Evolutionary conservation across 2,329 filamentous ascomycete genomes (phyloP), one percentile per base, ranked within the genome.

Genomic region (Pleoardoris graminearum): DNA sequence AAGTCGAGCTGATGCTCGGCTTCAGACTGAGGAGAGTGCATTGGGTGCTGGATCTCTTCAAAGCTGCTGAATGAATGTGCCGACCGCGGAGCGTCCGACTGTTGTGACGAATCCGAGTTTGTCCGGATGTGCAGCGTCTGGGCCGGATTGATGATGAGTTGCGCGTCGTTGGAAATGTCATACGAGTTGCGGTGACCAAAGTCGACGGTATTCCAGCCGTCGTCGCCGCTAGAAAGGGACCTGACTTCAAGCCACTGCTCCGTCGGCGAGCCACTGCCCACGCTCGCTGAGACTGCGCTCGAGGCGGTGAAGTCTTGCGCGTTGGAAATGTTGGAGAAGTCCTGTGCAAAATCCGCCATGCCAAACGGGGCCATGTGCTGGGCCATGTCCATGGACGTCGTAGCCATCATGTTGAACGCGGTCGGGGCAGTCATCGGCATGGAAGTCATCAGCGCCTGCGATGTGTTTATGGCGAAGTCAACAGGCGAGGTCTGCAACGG

Each of bases 81-180:
- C 69, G 68, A 87, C 78, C 74, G 72, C 17, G 72, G 84, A 74
- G 63, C 77, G 57, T 83, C 81, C 4, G 86, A 84, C n/a, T n/a
- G n/a, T n/a, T n/a, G n/a, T 1, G 89, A 94, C n/a, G 91, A 94
- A 66, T 95, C 90, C 3, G 92, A 96, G 65, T 88, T 86, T 49
- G 88, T 92, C 62, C 92, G 85, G 67, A 96, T 82, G 76, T 97
- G 93, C 46, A 97, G 60, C 7, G 91, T 95, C 76, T 96, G 89
- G 57, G 88, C 85, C 1, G 93, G 93, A 75, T 97, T 96, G 80
- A 96, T 95, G 67, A 96, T 92, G 60, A 89, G 86, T 35, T 69
- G 65, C 10, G 57, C 61, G 38, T 86, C 79, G 62, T 81, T 81
- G 44, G 83, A 85, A 29, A 83, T 81, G 61, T 93, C 89, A 61